Conservation (phyloP, 345 rosid species). For the Excoecaria cochinchinensis region DNA sequence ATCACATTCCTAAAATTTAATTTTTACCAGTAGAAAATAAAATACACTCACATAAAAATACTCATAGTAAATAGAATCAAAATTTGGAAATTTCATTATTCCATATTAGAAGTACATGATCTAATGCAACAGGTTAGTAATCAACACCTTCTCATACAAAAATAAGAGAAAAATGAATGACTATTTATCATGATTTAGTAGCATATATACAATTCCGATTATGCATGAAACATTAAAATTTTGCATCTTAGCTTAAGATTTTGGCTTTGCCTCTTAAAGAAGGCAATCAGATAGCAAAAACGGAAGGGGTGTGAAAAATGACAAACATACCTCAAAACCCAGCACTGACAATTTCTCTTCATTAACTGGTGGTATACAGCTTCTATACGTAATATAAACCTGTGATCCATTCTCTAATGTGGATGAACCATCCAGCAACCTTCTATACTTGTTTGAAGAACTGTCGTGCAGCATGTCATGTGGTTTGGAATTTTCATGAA, state of each 20-base stretch:
- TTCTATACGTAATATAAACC: conserved; percentile 72
- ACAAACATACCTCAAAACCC: conserved; percentile 75
- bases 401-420: conserved; percentile 34
- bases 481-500: conserved; percentile 11
- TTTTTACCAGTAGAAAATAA: too few relatives aligned
- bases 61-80: too few relatives aligned
- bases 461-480: conserved; percentile 21
- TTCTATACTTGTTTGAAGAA: conserved; percentile 34
- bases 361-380: conserved; percentile 69
- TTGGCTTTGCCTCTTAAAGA: neutral
- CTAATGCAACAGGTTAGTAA: too few relatives aligned
- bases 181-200: neutral
- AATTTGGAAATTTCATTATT: too few relatives aligned
- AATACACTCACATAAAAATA: too few relatives aligned
- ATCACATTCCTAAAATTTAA: too few relatives aligned
- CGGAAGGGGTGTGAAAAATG: conserved; percentile 1
- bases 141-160: too few relatives aligned
- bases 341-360: conserved; percentile 75
- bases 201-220: neutral
- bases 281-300: conserved; percentile 12
- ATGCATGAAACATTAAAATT: neutral
- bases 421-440: conserved; percentile 47
- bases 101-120: too few relatives aligned
- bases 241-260: neutral
- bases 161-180: neutral